Base-by-base conservation (phyloP, 257 asterid species). In the Gardenia jasminoides region DNA sequence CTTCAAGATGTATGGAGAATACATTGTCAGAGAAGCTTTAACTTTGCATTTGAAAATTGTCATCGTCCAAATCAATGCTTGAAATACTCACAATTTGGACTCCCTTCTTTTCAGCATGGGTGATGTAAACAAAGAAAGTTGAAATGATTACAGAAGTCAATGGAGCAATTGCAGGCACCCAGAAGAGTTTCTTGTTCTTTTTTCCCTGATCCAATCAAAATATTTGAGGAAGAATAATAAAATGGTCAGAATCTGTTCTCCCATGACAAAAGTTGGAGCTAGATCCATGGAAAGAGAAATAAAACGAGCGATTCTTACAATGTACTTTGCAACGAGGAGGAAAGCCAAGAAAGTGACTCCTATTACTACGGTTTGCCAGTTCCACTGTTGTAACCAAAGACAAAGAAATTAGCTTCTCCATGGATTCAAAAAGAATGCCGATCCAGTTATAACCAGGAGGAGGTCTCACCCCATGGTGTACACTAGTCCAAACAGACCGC, bases 131-230 rank as follows among this genome's bases (percentile, higher is more conserved):
- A n/a, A 92, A 84, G 85, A 91, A 84, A 39, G 98, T 95, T 77
- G 98, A 87, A 17, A 95, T 83, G 74, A 93, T 26, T 68, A 95
- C 97, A 0, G 98, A 93, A 67, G 90, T 75, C 47, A 95, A 87
- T 0, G 99, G 99, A 50, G 98, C 96, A 48, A 95, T 87, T 52
- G 99, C 99, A 28, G 98, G 80, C 79, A 94, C 77, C 98, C 98
- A 94, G 68, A 94, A 92, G 3, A 87, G 47, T 59, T 88, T 94
- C 89, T 85, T 93, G 79, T 85, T 87, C 81, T 85, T 91, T 88
- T 93, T 94, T 62, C 95, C 97, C 98, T 92, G 88, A 84, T 80
- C n/a, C 68, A 12, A 24, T 58, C 13, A 3, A 56, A 20, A 20
- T 20, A 20, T 56, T 8, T 56, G 26, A 22, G 65, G 22, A 58